Percentiles rank a stretch among this genome's conserved stretches.
Conservation (phyloP, 164 flowering plant species). For the Stephania cephalantha region DNA sequence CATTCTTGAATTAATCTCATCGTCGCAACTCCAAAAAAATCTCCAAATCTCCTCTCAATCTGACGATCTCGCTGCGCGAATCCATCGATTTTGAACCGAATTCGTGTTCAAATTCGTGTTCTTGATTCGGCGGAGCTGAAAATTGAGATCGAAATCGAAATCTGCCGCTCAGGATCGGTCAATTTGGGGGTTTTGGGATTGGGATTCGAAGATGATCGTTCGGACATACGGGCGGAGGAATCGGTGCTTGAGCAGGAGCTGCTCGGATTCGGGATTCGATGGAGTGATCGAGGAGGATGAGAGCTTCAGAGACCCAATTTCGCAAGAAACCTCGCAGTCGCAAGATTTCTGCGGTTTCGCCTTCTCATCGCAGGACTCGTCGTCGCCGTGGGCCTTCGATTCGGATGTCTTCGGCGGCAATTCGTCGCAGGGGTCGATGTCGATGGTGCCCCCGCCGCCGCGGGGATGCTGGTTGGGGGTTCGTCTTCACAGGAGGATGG, state of each 20-base stretch:
- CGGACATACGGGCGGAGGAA: constrained; percentile 80
- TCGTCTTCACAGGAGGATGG: constrained; percentile 15
- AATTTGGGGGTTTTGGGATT: too few species aligned
- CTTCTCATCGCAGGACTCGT: constrained; percentile 60
- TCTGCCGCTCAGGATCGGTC: neutral
- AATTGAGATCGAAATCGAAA: neutral
- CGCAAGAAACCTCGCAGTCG: constrained; percentile 43
- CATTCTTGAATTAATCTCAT: neutral
- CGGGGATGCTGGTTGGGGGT: neutral
- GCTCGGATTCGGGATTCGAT: constrained; percentile 31
- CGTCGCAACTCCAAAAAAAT: neutral
- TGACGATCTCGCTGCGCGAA: too few species aligned
- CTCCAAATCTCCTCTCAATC: neutral
- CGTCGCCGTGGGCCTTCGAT: constrained; percentile 47
- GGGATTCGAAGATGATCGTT: constrained; percentile 50
- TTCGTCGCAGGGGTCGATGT: constrained; percentile 19
- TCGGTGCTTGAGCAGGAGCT: constrained; percentile 33
- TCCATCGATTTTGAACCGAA: too few species aligned
- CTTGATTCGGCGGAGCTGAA: neutral
- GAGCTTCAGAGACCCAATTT: constrained; percentile 28
- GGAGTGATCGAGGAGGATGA: constrained; percentile 25
- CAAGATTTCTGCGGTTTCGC: constrained; percentile 19
- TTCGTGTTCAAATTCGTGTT: too few species aligned
- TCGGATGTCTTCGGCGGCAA: constrained; percentile 25
- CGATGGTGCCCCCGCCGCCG: constrained; percentile 14